Evolutionary conservation across 305 asterid genomes (phyloP).

Genomic region (Fraxinus greggii): DNA sequence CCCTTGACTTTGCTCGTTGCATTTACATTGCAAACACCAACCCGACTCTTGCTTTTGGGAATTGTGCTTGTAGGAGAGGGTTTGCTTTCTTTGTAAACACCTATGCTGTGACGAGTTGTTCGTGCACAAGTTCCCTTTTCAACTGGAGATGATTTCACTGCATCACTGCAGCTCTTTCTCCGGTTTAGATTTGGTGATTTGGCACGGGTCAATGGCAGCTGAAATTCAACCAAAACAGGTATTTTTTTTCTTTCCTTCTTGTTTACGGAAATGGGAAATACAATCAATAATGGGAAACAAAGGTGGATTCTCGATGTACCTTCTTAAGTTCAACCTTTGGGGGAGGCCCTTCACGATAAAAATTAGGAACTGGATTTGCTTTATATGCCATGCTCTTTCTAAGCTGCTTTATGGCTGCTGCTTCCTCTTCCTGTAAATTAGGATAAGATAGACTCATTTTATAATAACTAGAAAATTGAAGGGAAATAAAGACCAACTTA

Average conservation of each 20-base stretch:
- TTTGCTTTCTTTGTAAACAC: conserved; percentile 50
- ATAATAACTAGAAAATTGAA: not conserved
- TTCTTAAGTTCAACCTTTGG: conserved; percentile 79
- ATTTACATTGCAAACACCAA: conserved; percentile 30
- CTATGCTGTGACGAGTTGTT: conserved; percentile 54
- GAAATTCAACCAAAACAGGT: conserved; percentile 25
- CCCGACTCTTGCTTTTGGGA: conserved; percentile 32
- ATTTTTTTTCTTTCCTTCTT: not conserved
- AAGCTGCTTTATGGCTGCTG: conserved; percentile 66
- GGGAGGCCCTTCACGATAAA: conserved; percentile 88
- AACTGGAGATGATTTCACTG: conserved; percentile 37
- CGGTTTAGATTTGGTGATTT: conserved; percentile 80
- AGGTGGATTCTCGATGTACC: conserved; percentile 36
- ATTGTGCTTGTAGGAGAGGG: conserved; percentile 38
- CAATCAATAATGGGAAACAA: not conserved
- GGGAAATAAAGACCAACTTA: not conserved
- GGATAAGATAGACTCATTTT: conserved; percentile 6
- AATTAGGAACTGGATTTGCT: conserved; percentile 90
- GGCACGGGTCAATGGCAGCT: conserved; percentile 87
- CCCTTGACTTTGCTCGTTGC: conserved; percentile 40
- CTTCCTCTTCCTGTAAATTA: conserved; percentile 72
- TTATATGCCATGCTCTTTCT: conserved; percentile 73
- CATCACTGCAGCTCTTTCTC: conserved; percentile 81
- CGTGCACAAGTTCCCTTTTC: conserved; percentile 38
- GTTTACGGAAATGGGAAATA: not conserved